Evolutionary conservation across 2,329 filamentous ascomycete genomes (phyloP).

Genomic region (Tolypocladium ovalisporum): DNA sequence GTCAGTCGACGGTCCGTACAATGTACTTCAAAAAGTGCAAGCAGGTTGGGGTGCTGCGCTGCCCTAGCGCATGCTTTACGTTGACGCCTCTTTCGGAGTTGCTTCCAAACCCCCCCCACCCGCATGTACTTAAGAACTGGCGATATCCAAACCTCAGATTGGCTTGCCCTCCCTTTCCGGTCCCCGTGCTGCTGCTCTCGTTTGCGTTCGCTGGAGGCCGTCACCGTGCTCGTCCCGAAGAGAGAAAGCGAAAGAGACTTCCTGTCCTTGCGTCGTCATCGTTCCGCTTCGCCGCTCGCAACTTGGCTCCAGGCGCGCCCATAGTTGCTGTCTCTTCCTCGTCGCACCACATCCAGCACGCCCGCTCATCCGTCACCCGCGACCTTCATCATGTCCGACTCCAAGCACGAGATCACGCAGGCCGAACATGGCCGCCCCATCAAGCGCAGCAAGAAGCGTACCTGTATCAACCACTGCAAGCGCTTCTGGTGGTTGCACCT

Average conservation of each 20-base stretch:
- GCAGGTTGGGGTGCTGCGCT: neutral
- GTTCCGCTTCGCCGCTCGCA: neutral
- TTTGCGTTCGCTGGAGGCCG: slow-evolving; percentile 1
- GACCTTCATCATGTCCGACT: slow-evolving; percentile 22
- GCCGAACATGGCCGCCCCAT: slow-evolving; percentile 18
- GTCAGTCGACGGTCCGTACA: neutral
- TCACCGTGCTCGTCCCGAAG: neutral
- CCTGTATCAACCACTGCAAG: slow-evolving; percentile 35
- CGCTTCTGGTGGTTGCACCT: slow-evolving; percentile 53
- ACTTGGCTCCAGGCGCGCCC: neutral
- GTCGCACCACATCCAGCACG: neutral
- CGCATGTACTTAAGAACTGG: slow-evolving; percentile 3
- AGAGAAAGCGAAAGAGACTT: neutral
- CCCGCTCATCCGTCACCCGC: neutral
- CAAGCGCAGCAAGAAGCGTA: slow-evolving; percentile 23
- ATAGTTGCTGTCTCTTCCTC: neutral
- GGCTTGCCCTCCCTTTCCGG: neutral
- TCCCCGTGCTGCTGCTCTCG: neutral
- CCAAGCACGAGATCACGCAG: slow-evolving; percentile 23
- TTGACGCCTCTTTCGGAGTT: neutral
- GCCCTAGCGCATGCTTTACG: neutral
- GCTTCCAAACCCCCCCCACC: neutral
- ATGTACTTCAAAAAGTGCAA: neutral
- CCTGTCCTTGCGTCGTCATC: neutral
- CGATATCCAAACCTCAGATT: slow-evolving; percentile 3